Base-by-base conservation (phyloP, 2,329 filamentous ascomycete genomes). In the Plectosphaerella sp. region DNA sequence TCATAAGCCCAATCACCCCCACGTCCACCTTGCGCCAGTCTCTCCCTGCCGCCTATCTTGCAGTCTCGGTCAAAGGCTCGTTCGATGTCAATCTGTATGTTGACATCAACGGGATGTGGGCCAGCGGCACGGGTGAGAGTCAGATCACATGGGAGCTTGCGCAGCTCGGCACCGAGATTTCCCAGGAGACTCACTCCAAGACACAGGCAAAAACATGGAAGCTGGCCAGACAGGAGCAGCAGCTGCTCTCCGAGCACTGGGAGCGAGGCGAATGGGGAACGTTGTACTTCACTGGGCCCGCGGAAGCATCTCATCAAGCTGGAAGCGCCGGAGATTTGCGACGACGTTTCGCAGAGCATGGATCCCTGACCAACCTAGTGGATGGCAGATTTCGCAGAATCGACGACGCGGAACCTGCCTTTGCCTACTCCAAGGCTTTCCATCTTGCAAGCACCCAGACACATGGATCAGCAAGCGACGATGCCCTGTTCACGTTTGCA, bases 191-290 rank as follows among this genome's bases (percentile, higher is more conserved):
- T 8, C 41, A 12, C 16, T 12, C 41, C 24, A 36, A 55, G 6
- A 67, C 71, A 3, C 71, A 60, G 22, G 66, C 88, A 53, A 88
- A 89, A 71, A 85, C 83, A 1, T 90, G 85, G 84, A 81, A 76
- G 54, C 74, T 89, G 28, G 76, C 77, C 52, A 77, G 84, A 39
- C 71, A 71, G 53, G 65, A 75, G 7, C 82, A 93, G 67, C 75
- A 87, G 64, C 73, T 89, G n/a, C 80, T 94, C 50, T 89, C 87
- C 1, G 91, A 95, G 67, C 79, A 79, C 51, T 71, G 71, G 43
- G 91, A 95, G 61, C 86, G 86, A 43, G 81, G 87, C 1, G 90
- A 95, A 79, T 95, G 91, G 91, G 91, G 91, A 4, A 87, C 84
- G 25, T 68, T 95, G 52, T 82, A 89, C 67, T 90, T 95, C 64